phyloP scores from a whole-genome alignment of 495 filamentous ascomycete species.

The Xanthoparmelia taractica region DNA sequence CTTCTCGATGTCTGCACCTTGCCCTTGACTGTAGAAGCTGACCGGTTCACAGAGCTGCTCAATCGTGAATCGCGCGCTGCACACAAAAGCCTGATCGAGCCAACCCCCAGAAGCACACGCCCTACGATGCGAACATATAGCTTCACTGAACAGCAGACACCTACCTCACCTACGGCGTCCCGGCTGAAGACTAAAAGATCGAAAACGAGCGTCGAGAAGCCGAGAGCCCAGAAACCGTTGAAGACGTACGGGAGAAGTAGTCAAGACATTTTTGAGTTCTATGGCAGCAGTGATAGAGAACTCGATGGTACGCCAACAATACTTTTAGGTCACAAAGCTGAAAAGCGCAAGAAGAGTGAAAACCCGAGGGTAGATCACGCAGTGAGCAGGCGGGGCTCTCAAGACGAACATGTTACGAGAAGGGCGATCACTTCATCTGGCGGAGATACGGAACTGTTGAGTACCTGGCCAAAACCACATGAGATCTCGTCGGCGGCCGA shows the following conservation, averaged over 20 bases:
- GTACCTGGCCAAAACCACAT: not conserved
- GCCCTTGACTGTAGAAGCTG: not conserved
- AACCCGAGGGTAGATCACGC: not conserved
- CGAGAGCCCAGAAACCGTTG: slow-evolving; percentile 8
- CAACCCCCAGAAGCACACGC: slow-evolving; percentile 13
- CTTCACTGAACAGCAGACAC: slow-evolving; percentile 5
- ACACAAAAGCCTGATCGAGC: slow-evolving; percentile 22
- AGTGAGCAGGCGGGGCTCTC: too few relatives aligned
- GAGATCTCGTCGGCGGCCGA: not conserved
- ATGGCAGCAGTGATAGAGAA: slow-evolving; percentile 18
- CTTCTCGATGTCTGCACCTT: not conserved
- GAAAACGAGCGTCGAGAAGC: slow-evolving; percentile 13
- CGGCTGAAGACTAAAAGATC: slow-evolving; percentile 14
- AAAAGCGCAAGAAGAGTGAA: not conserved
- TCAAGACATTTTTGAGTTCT: slow-evolving; percentile 18
- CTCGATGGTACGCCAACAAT: not conserved
- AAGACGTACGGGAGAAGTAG: slow-evolving; percentile 17
- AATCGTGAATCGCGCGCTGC: slow-evolving; percentile 23
- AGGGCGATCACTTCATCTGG: not conserved
- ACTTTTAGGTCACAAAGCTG: not conserved
- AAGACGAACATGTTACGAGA: not conserved
- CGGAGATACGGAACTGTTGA: not conserved
- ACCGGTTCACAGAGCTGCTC: slow-evolving; percentile 15
- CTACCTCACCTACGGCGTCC: slow-evolving; percentile 1
- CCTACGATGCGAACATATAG: slow-evolving; percentile 2